Evolutionary conservation across 352 stramenopile genomes (phyloP).

Genomic region (Globisporangium sylvaticum): DNA sequence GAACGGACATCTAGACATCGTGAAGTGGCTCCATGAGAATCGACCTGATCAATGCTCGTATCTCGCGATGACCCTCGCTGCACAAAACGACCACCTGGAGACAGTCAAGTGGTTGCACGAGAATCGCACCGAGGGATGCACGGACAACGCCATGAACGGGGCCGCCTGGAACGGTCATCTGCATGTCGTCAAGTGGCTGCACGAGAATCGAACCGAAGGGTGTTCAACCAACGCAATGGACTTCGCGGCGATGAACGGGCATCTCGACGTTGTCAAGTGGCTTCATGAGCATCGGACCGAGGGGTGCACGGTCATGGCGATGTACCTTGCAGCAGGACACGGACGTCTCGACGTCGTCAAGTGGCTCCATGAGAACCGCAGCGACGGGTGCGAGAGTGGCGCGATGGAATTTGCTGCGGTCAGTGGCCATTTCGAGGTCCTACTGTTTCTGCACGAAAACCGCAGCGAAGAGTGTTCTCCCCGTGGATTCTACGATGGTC

Average conservation of each 20-base stretch:
- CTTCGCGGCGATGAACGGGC: too few species aligned
- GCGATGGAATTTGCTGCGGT: background rate
- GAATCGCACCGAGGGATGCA: background rate
- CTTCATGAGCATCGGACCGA: background rate
- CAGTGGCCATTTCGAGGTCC: background rate
- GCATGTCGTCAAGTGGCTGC: too few species aligned
- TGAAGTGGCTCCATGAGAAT: too few species aligned
- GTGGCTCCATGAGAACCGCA: conserved; percentile 2
- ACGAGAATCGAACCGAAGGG: too few species aligned
- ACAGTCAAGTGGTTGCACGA: too few species aligned
- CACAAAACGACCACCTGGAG: too few species aligned
- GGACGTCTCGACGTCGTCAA: background rate
- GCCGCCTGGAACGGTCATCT: too few species aligned
- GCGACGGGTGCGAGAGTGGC: background rate
- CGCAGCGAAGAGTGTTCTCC: background rate
- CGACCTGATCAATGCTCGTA: too few species aligned
- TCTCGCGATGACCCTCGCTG: too few species aligned
- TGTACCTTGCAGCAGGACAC: background rate
- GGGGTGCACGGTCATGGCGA: background rate
- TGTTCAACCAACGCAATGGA: too few species aligned
- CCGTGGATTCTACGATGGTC: background rate
- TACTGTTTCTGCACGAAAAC: background rate
- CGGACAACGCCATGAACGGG: background rate
- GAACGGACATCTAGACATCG: too few species aligned
- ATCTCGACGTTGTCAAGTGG: too few species aligned